phyloP scores from a whole-genome alignment of 208 protist genomes.

The Leishmania gerbilli region DNA sequence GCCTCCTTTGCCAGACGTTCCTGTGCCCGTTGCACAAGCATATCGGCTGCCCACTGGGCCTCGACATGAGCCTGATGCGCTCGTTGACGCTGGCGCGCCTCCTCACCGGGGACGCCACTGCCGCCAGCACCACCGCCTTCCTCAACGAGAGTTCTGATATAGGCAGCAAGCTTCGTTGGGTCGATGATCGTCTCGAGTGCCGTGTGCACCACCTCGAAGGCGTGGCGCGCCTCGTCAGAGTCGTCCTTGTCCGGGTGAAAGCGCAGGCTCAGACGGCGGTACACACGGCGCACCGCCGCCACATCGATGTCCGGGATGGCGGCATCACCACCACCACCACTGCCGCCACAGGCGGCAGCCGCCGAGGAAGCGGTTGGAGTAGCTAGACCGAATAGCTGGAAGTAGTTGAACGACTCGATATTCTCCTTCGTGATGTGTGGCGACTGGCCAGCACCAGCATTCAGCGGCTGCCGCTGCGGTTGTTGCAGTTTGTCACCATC shows the following conservation, averaged over 20 bases:
- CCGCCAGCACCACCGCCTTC: neutral
- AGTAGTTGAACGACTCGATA: conserved; percentile 54
- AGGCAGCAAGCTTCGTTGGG: conserved; percentile 33
- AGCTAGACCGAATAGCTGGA: conserved; percentile 60
- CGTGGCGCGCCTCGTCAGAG: conserved; percentile 53
- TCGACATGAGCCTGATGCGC: conserved; percentile 53
- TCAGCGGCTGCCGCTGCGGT: neutral
- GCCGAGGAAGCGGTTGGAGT: neutral
- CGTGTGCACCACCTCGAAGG: conserved; percentile 65
- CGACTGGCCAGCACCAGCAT: neutral
- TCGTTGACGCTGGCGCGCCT: conserved; percentile 34
- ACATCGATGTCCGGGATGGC: conserved; percentile 23
- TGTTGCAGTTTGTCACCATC: neutral
- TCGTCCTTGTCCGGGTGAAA: conserved; percentile 90
- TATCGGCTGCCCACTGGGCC: conserved; percentile 54
- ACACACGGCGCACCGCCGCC: conserved; percentile 33
- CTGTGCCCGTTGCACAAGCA: conserved; percentile 54
- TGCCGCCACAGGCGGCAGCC: neutral
- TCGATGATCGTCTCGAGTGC: conserved; percentile 74
- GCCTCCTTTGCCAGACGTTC: conserved; percentile 31
- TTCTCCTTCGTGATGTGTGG: conserved; percentile 61
- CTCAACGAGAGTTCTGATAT: conserved; percentile 32
- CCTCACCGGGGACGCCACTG: neutral
- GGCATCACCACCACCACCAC: neutral
- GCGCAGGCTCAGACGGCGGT: conserved; percentile 70